Base-by-base conservation (phyloP, 495 filamentous ascomycete genomes). In the Cladorrhinum samala region DNA sequence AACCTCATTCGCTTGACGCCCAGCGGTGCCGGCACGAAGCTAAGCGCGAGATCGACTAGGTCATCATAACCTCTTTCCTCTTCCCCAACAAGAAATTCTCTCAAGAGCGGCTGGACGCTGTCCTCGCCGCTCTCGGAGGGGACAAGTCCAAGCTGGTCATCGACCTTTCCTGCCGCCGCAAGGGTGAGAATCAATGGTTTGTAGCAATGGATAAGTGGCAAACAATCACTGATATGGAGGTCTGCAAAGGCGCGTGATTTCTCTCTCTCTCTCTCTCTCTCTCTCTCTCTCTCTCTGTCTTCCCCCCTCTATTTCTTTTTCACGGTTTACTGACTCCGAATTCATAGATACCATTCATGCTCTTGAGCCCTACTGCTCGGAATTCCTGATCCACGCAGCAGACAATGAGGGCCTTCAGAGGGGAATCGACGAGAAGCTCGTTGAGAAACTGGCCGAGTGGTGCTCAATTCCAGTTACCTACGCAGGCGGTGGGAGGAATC, bases 181-280 rank as follows among this genome's bases (percentile, higher is more conserved):
- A 83, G 52, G 88, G 78, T 16, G 73, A 81, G 13, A 79, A 80
- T 11, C 79, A 57, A 45, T 98, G 93, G 91, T 85, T 89, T 54
- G 92, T 98, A 24, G 92, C 93, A 38, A 98, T 93, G 89, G 86
- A 97, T 66, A 92, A 94, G 68, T 98, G 93, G 93, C 92, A 96
- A 73, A 92, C 88, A 3, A 83, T 97, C 53, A 97, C 93, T 1
- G 88, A 95, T 64, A 91, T 94, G 84, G 92, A 96, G 62, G 82
- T 97, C 51, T 89, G 82, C 61, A 73, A 86, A 74, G 85, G 93
- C 88, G 72, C 46, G 76, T n/a, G n/a, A n/a, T 20, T 9, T 2
- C 41, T 33, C 21, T 9, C 9, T 2, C 20, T 20, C 44, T 47
- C n/a, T 49, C 46, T 38, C 14, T 14, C 17, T 27, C n/a, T n/a